A percentile compares a stretch with the other conserved stretches of the same genome.
phyloP scores from a whole-genome alignment of 305 asterid genomes.

The Fraxinus greggii region DNA sequence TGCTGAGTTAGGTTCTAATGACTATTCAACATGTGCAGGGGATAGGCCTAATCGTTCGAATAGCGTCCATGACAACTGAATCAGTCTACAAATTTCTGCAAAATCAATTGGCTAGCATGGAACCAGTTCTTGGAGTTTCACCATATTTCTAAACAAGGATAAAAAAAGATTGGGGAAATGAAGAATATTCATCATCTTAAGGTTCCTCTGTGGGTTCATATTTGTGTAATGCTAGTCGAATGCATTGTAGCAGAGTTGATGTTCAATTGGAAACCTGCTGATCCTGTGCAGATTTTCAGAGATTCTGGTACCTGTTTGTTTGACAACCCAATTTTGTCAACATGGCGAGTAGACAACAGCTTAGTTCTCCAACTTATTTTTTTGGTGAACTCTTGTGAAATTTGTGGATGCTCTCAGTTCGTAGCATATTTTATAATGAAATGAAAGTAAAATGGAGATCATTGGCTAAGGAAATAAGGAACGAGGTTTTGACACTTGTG shows the following conservation, averaged over 20 bases:
- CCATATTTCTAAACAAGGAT: slow-evolving; percentile 47
- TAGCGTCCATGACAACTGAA: slow-evolving; percentile 82
- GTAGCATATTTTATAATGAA: neutral
- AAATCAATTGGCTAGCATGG: slow-evolving; percentile 61
- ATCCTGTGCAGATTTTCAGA: neutral
- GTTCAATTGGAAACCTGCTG: neutral
- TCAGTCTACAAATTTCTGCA: slow-evolving; percentile 71
- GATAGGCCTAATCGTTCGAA: slow-evolving; percentile 63
- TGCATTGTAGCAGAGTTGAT: neutral
- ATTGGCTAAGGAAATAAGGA: neutral
- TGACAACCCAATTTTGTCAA: neutral
- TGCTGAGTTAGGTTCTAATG: neutral
- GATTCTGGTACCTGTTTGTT: neutral
- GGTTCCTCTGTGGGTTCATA: neutral
- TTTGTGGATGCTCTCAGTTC: neutral
- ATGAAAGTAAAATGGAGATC: neutral
- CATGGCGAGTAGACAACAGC: neutral
- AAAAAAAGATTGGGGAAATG: neutral
- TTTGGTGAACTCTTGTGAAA: neutral
- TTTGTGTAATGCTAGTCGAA: neutral
- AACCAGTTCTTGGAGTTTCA: slow-evolving; percentile 68
- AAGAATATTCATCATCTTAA: neutral
- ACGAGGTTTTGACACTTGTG: neutral
- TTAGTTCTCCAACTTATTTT: neutral
- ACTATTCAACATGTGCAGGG: slow-evolving; percentile 41